Evolutionary conservation across 371 early-diverging fungal genomes (phyloP).

Genomic region (Saksenaea oblongispora): DNA sequence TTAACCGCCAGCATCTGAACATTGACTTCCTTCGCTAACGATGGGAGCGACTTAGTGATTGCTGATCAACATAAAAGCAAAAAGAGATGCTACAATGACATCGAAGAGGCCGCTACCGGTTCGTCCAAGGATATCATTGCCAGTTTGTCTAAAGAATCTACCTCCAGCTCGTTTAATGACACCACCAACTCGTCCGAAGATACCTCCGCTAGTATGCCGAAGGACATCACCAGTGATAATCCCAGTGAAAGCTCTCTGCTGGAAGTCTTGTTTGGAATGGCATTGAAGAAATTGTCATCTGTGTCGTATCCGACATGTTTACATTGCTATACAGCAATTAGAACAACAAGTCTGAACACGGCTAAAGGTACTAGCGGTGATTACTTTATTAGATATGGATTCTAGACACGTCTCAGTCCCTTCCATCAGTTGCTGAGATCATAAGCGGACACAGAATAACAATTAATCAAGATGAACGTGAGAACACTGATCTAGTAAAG

Average conservation of each 20-base stretch:
- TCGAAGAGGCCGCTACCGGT: neutral
- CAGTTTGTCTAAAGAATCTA: neutral
- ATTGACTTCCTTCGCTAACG: neutral
- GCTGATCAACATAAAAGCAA: neutral
- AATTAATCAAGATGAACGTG: no score
- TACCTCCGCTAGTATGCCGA: no score
- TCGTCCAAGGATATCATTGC: neutral
- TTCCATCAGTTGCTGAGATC: neutral
- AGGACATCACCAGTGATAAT: neutral
- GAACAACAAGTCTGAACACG: no score
- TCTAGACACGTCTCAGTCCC: no score
- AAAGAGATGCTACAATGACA: neutral
- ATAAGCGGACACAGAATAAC: no score
- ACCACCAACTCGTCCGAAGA: neutral
- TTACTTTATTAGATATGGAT: no score
- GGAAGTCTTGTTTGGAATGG: neutral
- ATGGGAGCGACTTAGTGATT: slow-evolving; percentile 1
- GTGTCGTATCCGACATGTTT: no score
- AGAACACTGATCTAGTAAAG: no score
- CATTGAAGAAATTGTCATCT: slow-evolving; percentile 1
- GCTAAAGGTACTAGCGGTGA: no score
- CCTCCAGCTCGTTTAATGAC: neutral
- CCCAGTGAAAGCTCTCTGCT: neutral
- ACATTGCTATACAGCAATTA: no score
- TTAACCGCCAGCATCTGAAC: neutral